Evolutionary conservation across 2,329 filamentous ascomycete species (phyloP), one percentile per base, ranked within the genome.

Genomic region (Pseudodiploospora longispora): DNA sequence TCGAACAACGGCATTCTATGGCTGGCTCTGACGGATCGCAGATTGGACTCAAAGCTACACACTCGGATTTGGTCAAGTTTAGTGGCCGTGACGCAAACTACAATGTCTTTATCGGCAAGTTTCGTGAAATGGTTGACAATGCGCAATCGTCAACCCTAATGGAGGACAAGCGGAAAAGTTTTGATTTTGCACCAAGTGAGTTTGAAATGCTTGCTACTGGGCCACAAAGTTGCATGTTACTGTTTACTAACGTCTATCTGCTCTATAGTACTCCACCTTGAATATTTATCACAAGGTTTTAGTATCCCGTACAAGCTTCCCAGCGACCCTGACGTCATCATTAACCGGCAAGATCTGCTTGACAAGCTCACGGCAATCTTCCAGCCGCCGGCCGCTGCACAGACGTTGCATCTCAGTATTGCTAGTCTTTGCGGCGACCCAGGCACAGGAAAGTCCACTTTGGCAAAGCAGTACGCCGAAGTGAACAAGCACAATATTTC

Each of bases 51-150:
- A 49, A 41, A 27, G 50, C 53, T 2, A 52, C 52, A 6, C 54
- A 58, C 42, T 51, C 52, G 3, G 55, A 52, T 27, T 46, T 57
- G 9, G 32, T 57, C 19, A 51, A 47, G 34, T 57, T 58, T 29
- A 45, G 46, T n/a, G 55, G 55, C 10, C 50, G 55, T 10, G 55
- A 56, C 38, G 46, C 42, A 19, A 57, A 58, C 12, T 58, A 58
- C 34, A 48, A 39, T 31, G 42, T 40, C n/a, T 58, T 58, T 31
- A 44, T 56, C 30, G 31, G 29, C 10, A 52, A 48, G 10, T 58
- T 58, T 32, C 48, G 49, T 5, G 43, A 48, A n/a, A 54, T 58
- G 51, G 44, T 56, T 10, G 44, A 49, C 12, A 40, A 43, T 12
- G 43, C 46, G 32, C 43, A 38, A 9, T 30, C 43, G 4, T 52